Conservation (phyloP, 441 rosid species). For the Raphanus hybrid region DNA sequence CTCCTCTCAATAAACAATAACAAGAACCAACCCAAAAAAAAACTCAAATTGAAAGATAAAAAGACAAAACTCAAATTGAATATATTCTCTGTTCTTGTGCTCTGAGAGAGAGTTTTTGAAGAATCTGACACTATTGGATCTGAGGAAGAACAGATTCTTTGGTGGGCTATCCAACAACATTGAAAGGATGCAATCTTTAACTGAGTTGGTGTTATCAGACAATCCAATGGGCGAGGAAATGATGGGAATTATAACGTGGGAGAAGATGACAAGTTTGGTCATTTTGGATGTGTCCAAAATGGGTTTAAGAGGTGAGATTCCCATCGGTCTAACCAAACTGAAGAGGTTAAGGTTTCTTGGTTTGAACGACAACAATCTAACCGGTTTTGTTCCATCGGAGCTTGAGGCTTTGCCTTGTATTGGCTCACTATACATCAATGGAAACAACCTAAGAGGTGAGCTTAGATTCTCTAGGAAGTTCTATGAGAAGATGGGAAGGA, state of each 20-base stretch:
- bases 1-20: too few species aligned
- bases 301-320: slow-evolving; percentile 69
- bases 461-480: slow-evolving; percentile 63
- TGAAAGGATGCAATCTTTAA: slow-evolving; percentile 57
- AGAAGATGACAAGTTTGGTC: slow-evolving; percentile 52
- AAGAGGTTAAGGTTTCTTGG: slow-evolving; percentile 78
- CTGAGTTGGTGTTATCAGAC: slow-evolving; percentile 66
- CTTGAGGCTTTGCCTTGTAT: slow-evolving; percentile 60
- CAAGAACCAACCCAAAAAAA: too few species aligned
- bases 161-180: slow-evolving; percentile 65
- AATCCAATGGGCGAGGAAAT: slow-evolving; percentile 73
- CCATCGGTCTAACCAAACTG: slow-evolving; percentile 55
- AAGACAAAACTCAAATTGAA: too few species aligned
- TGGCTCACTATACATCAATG: slow-evolving; percentile 67
- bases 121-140: slow-evolving; percentile 79
- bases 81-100: too few species aligned
- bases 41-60: too few species aligned
- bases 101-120: too few species aligned
- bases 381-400: slow-evolving; percentile 60
- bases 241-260: slow-evolving; percentile 54
- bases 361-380: slow-evolving; percentile 72
- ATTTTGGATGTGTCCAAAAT: slow-evolving; percentile 65
- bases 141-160: slow-evolving; percentile 70
- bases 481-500: slow-evolving; percentile 71
- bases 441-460: slow-evolving; percentile 82